These are phyloP conservation scores for Acer campestre DNA, from an alignment of 345 rosid species.

Conservation along the genomic window DNA sequence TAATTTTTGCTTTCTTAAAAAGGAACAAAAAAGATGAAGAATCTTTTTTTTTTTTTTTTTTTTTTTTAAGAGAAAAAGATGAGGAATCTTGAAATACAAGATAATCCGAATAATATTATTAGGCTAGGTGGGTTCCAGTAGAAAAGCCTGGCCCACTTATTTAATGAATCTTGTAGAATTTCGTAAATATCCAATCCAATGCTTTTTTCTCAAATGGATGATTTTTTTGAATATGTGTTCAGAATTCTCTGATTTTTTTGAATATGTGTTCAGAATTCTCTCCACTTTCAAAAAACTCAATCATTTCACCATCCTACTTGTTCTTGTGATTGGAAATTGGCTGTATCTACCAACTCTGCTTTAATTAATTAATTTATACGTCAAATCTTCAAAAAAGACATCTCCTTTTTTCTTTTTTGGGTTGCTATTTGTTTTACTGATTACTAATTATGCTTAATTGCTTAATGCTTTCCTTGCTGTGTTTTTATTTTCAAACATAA, in stretches of 20 bases:
- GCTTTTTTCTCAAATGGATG: neutral
- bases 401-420: neutral
- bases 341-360: constrained; percentile 18
- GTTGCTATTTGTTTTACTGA: neutral
- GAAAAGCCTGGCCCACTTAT: neutral
- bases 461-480: neutral
- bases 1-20: too few species aligned
- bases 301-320: constrained; percentile 13
- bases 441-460: neutral
- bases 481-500: neutral
- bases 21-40: neutral
- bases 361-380: neutral
- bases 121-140: neutral
- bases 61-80: neutral
- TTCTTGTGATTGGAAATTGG: constrained; percentile 1
- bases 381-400: neutral
- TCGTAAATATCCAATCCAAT: neutral
- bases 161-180: neutral
- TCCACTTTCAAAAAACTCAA: constrained; percentile 1
- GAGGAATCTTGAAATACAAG: constrained; percentile 19
- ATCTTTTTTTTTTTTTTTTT: too few species aligned
- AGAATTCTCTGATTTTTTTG: neutral
- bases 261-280: neutral
- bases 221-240: neutral
- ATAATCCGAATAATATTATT: neutral